Evolutionary conservation across 2,329 filamentous ascomycete species (phyloP), one percentile per base, ranked within the genome.

Genomic region (Penicillium sp.): DNA sequence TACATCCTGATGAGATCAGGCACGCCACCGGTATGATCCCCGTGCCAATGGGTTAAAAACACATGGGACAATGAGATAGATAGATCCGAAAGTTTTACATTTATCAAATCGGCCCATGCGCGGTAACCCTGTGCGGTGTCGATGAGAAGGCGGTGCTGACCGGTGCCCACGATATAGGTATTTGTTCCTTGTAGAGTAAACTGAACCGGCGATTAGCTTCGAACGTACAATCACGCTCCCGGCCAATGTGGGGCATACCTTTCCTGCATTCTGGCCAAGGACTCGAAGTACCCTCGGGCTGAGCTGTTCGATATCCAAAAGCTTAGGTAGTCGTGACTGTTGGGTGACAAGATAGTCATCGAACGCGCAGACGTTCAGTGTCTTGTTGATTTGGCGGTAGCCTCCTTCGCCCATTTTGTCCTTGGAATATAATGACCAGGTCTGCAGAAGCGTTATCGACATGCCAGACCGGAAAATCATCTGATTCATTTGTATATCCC

Each of bases 311-410:
- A 75, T 67, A 50, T 75, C 64, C 4, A 43, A 13, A 1, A 76
- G 29, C 3, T 60, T 33, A 0, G 73, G 73, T 0, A 77, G 55
- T 9, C 45, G 43, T 8, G 62, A 47, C 26, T 57, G 55, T 49
- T 77, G 75, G 1, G 54, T 56, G 6, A 66, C 58, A 1, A 78
- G 69, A 55, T 76, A 78, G 29, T 76, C 73, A 25, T 76, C 70
- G 50, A 76, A 77, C 7, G 67, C 72, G 54, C 72, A 72, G 26
- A 72, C 67, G 51, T 76, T 73, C 9, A 76, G 58, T 0, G 68
- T 53, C 47, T 75, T 74, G 66, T 76, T 76, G 54, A 76, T 76
- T 51, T 76, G 57, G 24, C 36, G 47, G 39, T 39, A 50, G 12
- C 25, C 51, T 47, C 43, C 53, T 24, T 44, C 32, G 39, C 50